Evolutionary conservation across 2,329 filamentous ascomycete species (phyloP).

Genomic region (Rutstroemia sp.): DNA sequence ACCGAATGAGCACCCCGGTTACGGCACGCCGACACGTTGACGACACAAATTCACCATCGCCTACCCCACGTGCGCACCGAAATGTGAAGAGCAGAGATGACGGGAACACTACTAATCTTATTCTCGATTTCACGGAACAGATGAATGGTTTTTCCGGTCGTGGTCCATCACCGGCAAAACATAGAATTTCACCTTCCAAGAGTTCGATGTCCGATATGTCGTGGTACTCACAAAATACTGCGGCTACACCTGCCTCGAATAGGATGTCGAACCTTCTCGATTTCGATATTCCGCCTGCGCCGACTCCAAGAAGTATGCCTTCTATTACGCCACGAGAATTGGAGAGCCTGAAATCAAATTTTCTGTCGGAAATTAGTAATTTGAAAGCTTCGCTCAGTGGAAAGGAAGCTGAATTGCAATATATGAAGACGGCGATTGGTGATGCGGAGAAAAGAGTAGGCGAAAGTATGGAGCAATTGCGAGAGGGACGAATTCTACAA

Average conservation of each 20-base stretch:
- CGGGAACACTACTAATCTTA: constrained; percentile 64
- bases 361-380: constrained; percentile 89
- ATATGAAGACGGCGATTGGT: constrained; percentile 76
- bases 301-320: constrained; percentile 85
- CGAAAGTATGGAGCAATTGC: constrained; percentile 73
- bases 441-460: constrained; percentile 91
- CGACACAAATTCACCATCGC: constrained; percentile 26
- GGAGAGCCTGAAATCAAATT: constrained; percentile 83
- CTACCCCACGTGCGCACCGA: constrained; percentile 34
- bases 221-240: constrained; percentile 9
- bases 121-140: constrained; percentile 84
- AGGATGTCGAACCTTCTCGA: constrained; percentile 67
- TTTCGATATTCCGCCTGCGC: constrained; percentile 88
- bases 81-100: constrained; percentile 24
- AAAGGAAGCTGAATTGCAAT: constrained; percentile 85
- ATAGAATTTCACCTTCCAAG: constrained; percentile 40
- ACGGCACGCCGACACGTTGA: constrained; percentile 21
- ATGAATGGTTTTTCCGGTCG: constrained; percentile 45
- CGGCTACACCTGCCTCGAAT: constrained; percentile 22
- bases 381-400: constrained; percentile 86
- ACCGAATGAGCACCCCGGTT: constrained; percentile 23
- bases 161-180: constrained; percentile 43
- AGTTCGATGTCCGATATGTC: constrained; percentile 18
- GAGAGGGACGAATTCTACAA: constrained; percentile 64
- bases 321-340: constrained; percentile 87